Conservation (phyloP, 805 yeast genomes). For the Teunomyces lycoperdinae region DNA sequence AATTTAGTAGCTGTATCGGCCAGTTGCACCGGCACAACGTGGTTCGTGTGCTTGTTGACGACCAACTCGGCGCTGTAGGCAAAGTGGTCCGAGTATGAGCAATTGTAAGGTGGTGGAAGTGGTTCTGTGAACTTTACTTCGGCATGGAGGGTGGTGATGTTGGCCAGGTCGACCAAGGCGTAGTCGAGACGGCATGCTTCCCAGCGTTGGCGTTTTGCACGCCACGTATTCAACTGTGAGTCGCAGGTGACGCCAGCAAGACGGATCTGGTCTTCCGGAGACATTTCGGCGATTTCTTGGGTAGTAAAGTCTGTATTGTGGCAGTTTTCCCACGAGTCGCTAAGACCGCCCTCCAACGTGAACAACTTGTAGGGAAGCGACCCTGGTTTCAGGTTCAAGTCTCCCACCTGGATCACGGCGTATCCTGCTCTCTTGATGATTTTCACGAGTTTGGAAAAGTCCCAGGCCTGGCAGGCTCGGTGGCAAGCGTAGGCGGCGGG, state of each 20-base stretch:
- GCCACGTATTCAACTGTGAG: conserved; percentile 83
- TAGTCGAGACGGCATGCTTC: conserved; percentile 91
- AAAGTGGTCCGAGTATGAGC: conserved; percentile 91
- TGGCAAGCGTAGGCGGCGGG: conserved; percentile 90
- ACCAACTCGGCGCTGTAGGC: conserved; percentile 53
- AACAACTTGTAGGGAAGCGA: conserved; percentile 77
- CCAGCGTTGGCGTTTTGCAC: conserved; percentile 48
- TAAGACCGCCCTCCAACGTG: conserved; percentile 62
- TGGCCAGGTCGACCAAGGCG: conserved; percentile 66
- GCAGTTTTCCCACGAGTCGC: conserved; percentile 78
- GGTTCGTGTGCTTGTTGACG: conserved; percentile 11
- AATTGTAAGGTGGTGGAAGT: conserved; percentile 47
- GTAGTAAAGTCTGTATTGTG: conserved; percentile 33
- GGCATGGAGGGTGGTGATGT: conserved; percentile 57
- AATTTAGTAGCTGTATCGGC: conserved; percentile 16
- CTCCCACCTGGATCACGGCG: conserved; percentile 88
- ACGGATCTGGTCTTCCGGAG: conserved; percentile 53
- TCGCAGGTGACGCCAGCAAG: conserved; percentile 89
- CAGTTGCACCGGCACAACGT: conserved; percentile 3
- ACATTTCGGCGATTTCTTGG: conserved; percentile 25
- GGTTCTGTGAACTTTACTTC: conserved; percentile 71
- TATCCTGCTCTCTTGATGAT: conserved; percentile 70
- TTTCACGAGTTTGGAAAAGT: conserved; percentile 65
- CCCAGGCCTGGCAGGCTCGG: conserved; percentile 96
- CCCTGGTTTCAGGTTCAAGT: conserved; percentile 85